Conservation (phyloP, 768 basidiomycete genomes). For the Termitomyces titanicus region DNA sequence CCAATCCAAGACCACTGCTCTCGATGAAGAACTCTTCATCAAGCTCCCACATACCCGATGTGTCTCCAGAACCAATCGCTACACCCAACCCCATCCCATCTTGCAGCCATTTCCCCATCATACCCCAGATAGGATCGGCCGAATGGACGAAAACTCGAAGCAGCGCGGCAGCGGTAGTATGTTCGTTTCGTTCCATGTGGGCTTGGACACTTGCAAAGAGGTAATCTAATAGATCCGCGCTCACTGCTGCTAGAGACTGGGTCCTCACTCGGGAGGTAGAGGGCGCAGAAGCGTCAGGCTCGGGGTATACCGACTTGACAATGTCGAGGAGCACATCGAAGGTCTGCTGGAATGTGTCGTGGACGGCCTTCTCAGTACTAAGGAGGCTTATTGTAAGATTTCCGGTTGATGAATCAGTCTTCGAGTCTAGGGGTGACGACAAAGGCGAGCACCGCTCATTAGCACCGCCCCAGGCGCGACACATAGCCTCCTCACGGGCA, state of each 20-base stretch:
- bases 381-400: slow-evolving; percentile 62
- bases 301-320: slow-evolving; percentile 30
- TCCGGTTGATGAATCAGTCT: slow-evolving; percentile 24
- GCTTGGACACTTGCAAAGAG: slow-evolving; percentile 56
- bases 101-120: slow-evolving; percentile 68
- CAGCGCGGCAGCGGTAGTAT: slow-evolving; percentile 49
- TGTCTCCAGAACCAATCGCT: slow-evolving; percentile 25
- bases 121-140: slow-evolving; percentile 70
- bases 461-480: slow-evolving; percentile 48
- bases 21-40: slow-evolving; percentile 84
- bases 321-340: slow-evolving; percentile 56
- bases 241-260: slow-evolving; percentile 47
- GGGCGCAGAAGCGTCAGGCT: slow-evolving; percentile 19
- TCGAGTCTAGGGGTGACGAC: background rate
- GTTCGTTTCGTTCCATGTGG: slow-evolving; percentile 56
- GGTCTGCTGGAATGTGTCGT: slow-evolving; percentile 51
- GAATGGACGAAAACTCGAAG: slow-evolving; percentile 58
- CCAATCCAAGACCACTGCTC: slow-evolving; percentile 54
- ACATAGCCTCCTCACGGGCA: slow-evolving; percentile 60
- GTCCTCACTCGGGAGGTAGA: slow-evolving; percentile 14
- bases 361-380: slow-evolving; percentile 54
- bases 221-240: slow-evolving; percentile 58
- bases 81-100: slow-evolving; percentile 62
- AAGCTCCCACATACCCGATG: slow-evolving; percentile 32
- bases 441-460: background rate